Evolutionary conservation across 73 alveolate genomes (phyloP), one percentile per base, ranked within the genome.

Genomic region (Paramecium primaurelia): DNA sequence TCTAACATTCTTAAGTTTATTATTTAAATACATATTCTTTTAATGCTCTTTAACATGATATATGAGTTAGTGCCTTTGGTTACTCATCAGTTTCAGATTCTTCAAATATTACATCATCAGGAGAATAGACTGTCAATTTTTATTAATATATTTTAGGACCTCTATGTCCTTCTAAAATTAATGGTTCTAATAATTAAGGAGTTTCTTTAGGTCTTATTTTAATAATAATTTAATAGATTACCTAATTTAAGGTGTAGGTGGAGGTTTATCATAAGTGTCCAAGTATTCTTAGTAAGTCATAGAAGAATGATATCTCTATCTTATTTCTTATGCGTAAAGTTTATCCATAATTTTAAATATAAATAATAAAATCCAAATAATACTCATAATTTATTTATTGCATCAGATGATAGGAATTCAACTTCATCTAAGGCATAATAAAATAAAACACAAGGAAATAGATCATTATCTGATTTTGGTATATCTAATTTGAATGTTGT

Each of bases 391-490:
- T 64, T 64, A 64, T 64, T 64, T 64, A 64, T 64, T 34, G 2
- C 38, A 69, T 88, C 86, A 28, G 92, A 88, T 71, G 71, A 68
- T 6, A 89, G 30, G 22, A 89, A 89, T 54, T 89, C 94, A 16
- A 89, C 94, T 71, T 89, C 94, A 25, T 89, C 94, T 25, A 59
- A 25, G 11, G 92, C 26, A 45, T 89, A 89, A 45, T 89, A 89
- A 83, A 89, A 89, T 18, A 89, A 47, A 10, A 89, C 92, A 89
- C 94, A 89, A 26, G 92, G 94, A 45, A 34, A 69, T 26, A 71
- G 32, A 14, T 89, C 64, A 22, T 14, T 6, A 11, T 73, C 60
- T 16, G 30, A 37, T 71, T 89, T 89, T 5, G 88, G 85, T 6
- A 71, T 68, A 49, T 80, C 91, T 9, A 80, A 45, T 36, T 80